Evolutionary conservation across 169 alveolate genomes (phyloP), one percentile per base, ranked within the genome.

Genomic region (Cryptosporidium meleagridis): DNA sequence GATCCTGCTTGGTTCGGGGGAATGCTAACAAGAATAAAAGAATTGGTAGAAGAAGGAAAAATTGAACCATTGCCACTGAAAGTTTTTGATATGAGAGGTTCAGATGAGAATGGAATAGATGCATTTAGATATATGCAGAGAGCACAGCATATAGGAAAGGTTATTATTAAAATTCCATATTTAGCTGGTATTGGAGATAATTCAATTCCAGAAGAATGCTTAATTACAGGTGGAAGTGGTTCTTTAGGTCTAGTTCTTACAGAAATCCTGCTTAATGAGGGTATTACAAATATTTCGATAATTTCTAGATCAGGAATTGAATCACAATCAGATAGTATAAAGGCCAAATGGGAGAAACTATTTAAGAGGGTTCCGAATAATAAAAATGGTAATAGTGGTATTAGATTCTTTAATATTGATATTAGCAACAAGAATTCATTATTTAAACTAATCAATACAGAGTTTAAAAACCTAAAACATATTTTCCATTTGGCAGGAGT

Each of bases 181-280:
- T 31, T 31, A 31, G 33, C 33, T 2, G 33, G 1, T 31, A 31
- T 31, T 1, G 96, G 96, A 4, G 95, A 94, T 62, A 80, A 59
- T 14, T 85, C 92, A 48, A 87, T 65, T 62, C 39, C 65, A 12
- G 29, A 59, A 10, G 41, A 31, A 21, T 26, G 35, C 5, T 21
- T 80, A 23, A 14, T 80, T 8, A 80, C 55, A n/a, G 89, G 89
- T 4, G 89, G 89, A 29, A 62, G 23, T 62, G 89, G 89, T 16
- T 69, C 72, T 7, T 29, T 80, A 21, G 89, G 89, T 95, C 96
- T 9, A 95, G 96, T 10, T 94, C 95, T 39, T 0, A 6, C 45
- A 8, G 45, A 39, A 9, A 8, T 3, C 33, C 33, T 31, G 33
- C 33, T 31, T 39, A 8, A 8, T 39, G 45, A 39, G 10, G 45